Conservation (phyloP, 1,284 basidiomycete species). For the Chondrostereum purpureum region DNA sequence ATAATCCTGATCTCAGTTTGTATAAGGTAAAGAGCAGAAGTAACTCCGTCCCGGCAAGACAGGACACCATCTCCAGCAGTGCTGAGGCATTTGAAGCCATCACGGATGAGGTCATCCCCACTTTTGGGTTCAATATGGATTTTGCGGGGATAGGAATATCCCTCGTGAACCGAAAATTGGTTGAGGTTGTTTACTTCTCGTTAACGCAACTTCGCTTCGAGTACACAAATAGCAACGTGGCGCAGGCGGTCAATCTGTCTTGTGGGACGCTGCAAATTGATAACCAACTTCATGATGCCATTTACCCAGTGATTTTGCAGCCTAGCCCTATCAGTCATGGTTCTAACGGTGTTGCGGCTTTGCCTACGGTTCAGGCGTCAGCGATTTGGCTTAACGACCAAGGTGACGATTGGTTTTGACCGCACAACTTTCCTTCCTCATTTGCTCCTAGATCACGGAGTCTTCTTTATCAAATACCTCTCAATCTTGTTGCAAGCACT, state of each 20-base stretch:
- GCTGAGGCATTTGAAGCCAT: slow-evolving; percentile 86
- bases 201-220: slow-evolving; percentile 79
- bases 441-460: slow-evolving; percentile 81
- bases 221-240: slow-evolving; percentile 78
- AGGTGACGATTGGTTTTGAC: slow-evolving; percentile 40
- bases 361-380: slow-evolving; percentile 88
- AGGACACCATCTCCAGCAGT: slow-evolving; percentile 65
- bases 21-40: slow-evolving; percentile 75
- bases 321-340: slow-evolving; percentile 90
- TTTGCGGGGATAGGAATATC: slow-evolving; percentile 93
- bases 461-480: slow-evolving; percentile 95
- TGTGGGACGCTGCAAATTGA: slow-evolving; percentile 92
- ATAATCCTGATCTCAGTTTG: slow-evolving; percentile 80
- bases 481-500: slow-evolving; percentile 92
- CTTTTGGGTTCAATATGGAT: slow-evolving; percentile 68
- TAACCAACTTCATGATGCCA: slow-evolving; percentile 95
- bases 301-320: slow-evolving; percentile 95
- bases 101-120: slow-evolving; percentile 67
- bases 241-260: slow-evolving; percentile 79
- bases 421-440: slow-evolving; percentile 3
- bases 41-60: slow-evolving; percentile 46
- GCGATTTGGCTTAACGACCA: slow-evolving; percentile 91
- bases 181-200: slow-evolving; percentile 89
- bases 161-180: slow-evolving; percentile 80
- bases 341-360: slow-evolving; percentile 71